phyloP scores from a whole-genome alignment of 2,329 filamentous ascomycete species.

The Trichophyton schoenleinii region DNA sequence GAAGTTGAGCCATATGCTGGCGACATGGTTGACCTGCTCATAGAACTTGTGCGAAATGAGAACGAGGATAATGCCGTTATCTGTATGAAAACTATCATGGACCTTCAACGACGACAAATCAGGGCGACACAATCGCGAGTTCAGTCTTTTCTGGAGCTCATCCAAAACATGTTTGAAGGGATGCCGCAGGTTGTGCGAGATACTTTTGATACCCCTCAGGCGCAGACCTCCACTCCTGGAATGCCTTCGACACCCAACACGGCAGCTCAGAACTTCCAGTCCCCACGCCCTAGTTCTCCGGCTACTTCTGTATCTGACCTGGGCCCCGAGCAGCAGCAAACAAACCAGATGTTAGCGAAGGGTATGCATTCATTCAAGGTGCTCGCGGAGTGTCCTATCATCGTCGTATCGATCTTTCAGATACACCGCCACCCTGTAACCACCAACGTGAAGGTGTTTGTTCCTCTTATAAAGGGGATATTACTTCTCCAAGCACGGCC shows the following conservation, averaged over 20 bases:
- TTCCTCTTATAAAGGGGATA: slow-evolving; percentile 85
- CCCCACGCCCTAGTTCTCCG: slow-evolving; percentile 79
- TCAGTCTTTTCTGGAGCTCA: slow-evolving; percentile 78
- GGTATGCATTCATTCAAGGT: slow-evolving; percentile 99
- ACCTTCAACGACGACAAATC: slow-evolving; percentile 84
- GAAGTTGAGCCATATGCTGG: slow-evolving; percentile 83
- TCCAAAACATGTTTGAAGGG: slow-evolving; percentile 89
- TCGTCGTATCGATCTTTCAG: slow-evolving; percentile 96
- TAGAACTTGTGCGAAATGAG: slow-evolving; percentile 76
- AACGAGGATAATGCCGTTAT: slow-evolving; percentile 99
- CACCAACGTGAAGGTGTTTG: slow-evolving; percentile 79
- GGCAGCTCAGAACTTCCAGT: slow-evolving; percentile 58
- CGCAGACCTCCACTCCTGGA: slow-evolving; percentile 38
- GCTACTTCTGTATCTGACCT: slow-evolving; percentile 71
- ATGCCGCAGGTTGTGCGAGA: slow-evolving; percentile 93
- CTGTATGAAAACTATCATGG: slow-evolving; percentile 95
- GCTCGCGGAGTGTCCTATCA: slow-evolving; percentile 92
- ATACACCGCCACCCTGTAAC: slow-evolving; percentile 69
- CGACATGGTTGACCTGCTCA: slow-evolving; percentile 79
- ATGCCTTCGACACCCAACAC: slow-evolving; percentile 42
- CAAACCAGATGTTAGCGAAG: slow-evolving; percentile 67
- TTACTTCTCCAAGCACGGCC: slow-evolving; percentile 80
- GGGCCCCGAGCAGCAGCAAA: slow-evolving; percentile 69
- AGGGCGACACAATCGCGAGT: slow-evolving; percentile 72
- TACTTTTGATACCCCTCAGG: slow-evolving; percentile 65